These are phyloP conservation scores for Hymenotorrendiella dingleyae DNA, from an alignment of 2,329 filamentous ascomycete genomes.

Conservation along the genomic window DNA sequence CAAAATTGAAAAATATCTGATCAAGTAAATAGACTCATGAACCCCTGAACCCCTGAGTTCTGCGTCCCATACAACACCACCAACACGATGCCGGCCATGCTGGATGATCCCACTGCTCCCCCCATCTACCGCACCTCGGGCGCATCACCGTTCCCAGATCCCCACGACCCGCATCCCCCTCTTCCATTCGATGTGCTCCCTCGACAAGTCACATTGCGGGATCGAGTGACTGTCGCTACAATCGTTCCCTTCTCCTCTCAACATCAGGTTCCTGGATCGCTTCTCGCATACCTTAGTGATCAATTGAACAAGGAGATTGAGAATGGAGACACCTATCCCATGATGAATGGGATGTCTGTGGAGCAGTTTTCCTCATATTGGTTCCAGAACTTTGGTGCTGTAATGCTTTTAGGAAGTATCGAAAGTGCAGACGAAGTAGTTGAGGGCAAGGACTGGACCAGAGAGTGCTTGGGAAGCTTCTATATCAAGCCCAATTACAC, in stretches of 20 bases:
- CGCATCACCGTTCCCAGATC: slow-evolving; percentile 42
- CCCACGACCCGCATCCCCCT: slow-evolving; percentile 43
- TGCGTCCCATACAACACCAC: too few relatives aligned
- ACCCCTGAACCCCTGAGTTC: background rate
- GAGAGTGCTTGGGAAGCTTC: slow-evolving; percentile 63
- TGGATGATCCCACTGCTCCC: slow-evolving; percentile 53
- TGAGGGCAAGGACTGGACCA: slow-evolving; percentile 54
- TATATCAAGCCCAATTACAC: slow-evolving; percentile 72
- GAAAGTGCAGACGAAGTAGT: slow-evolving; percentile 44
- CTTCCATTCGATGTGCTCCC: slow-evolving; percentile 43
- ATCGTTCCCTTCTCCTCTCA: slow-evolving; percentile 61
- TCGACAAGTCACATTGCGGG: slow-evolving; percentile 58
- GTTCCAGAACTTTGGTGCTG: slow-evolving; percentile 67
- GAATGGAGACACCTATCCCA: slow-evolving; percentile 67
- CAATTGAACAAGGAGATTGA: slow-evolving; percentile 68
- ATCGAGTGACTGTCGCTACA: slow-evolving; percentile 61
- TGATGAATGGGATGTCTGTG: slow-evolving; percentile 56
- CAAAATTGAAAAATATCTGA: background rate
- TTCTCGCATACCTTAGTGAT: slow-evolving; percentile 58
- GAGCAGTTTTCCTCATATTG: slow-evolving; percentile 62
- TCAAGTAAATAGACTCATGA: slow-evolving; percentile 5
- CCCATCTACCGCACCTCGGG: slow-evolving; percentile 51
- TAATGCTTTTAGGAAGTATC: slow-evolving; percentile 64
- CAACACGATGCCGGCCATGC: slow-evolving; percentile 54
- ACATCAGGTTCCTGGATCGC: slow-evolving; percentile 52